Base-by-base conservation (phyloP, 1,284 basidiomycete species). In the Takashimella koratensis region DNA sequence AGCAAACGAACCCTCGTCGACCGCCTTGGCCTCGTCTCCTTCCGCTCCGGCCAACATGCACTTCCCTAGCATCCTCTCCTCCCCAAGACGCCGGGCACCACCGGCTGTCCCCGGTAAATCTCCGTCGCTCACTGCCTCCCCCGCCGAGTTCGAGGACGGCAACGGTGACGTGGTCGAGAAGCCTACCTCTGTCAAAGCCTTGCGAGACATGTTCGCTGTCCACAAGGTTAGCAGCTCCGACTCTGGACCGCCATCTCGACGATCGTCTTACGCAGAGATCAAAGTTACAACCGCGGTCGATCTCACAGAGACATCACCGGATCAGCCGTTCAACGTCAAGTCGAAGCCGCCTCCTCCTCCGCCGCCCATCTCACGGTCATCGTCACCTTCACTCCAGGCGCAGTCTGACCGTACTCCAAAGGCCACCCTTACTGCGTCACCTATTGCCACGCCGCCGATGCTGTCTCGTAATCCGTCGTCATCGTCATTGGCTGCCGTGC, bases 321-420 rank as follows among this genome's bases (percentile, higher is more conserved):
- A 36, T 8, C 30, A 36, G 16, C 30, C 30, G 30, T 6, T 43
- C 42, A 43, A 43, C 20, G 20, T 43, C 23, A 50, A 43, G 22
- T 16, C 41, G 8, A 43, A 26, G 24, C 48, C 48, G 16, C 24
- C 48, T 21, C 44, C 53, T n/a, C 53, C 43, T 1, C 47, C 48
- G 10, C 48, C 45, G 21, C 48, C 53, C 26, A 30, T 47, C 27
- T 47, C 45, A 2, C 45, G 45, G 24, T 30, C 45, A 3, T 30
- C 45, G 21, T 26, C 26, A 25, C 24, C 23, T 8, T n/a, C 42
- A 16, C 13, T n/a, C 12, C 42, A 12, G 20, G 6, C 13, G 8
- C 42, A 43, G 21, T 43, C 16, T 43, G 21, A 22, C 20, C 21
- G 42, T 21, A 8, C 21, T n/a, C 20, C 42, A 5, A 43, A 16